A percentile compares a stretch with the other conserved stretches of the same genome.
Evolutionary conservation across 768 basidiomycete species (phyloP).

Genomic region (Nidularia sp.): DNA sequence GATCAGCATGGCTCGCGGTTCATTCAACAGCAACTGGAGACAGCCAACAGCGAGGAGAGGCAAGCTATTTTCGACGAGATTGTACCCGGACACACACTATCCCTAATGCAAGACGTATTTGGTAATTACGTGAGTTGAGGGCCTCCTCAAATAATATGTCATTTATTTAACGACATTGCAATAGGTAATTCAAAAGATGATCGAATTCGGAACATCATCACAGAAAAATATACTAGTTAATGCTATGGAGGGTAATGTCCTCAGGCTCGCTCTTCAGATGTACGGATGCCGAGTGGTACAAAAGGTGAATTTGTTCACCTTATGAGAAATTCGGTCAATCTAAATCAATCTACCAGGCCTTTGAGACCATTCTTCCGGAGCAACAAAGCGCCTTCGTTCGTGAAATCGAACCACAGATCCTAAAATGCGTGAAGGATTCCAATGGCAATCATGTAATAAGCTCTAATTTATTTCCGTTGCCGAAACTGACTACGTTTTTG

Average conservation of each 20-base stretch:
- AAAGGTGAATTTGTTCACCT: slow-evolving; percentile 49
- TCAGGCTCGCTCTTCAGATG: slow-evolving; percentile 81
- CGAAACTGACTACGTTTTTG: slow-evolving; percentile 2
- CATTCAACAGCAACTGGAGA: slow-evolving; percentile 85
- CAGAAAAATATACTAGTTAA: slow-evolving; percentile 71
- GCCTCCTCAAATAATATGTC: slow-evolving; percentile 1
- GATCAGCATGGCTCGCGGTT: slow-evolving; percentile 99
- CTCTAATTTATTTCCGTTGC: not conserved
- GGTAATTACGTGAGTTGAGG: slow-evolving; percentile 81
- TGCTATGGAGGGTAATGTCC: slow-evolving; percentile 74
- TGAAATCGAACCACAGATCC: slow-evolving; percentile 75
- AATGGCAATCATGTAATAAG: slow-evolving; percentile 88
- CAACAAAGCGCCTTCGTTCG: slow-evolving; percentile 74
- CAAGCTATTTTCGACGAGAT: slow-evolving; percentile 85
- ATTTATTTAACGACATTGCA: slow-evolving; percentile 1
- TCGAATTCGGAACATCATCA: slow-evolving; percentile 76
- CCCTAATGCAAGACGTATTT: slow-evolving; percentile 88
- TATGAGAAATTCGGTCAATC: not conserved
- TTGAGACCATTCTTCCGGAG: slow-evolving; percentile 76
- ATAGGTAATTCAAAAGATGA: slow-evolving; percentile 90
- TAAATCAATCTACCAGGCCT: slow-evolving; percentile 45
- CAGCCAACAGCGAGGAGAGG: slow-evolving; percentile 74
- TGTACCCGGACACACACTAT: slow-evolving; percentile 66
- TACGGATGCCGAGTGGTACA: slow-evolving; percentile 97
- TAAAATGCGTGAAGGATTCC: slow-evolving; percentile 84